These are phyloP conservation scores for Candida chauliodis DNA, from an alignment of 805 yeast genomes.

Conservation along the genomic window DNA sequence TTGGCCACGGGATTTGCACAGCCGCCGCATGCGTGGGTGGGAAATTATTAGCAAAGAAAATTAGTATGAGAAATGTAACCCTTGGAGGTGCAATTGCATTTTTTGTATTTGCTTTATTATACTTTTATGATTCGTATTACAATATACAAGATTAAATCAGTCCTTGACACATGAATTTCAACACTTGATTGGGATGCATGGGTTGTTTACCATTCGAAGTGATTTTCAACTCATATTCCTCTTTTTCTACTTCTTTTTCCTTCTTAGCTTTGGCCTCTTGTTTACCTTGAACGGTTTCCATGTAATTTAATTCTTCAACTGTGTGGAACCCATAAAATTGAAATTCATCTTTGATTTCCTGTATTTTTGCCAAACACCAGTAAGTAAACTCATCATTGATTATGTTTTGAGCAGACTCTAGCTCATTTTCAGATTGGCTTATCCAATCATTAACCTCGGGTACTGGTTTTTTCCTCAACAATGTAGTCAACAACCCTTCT, in stretches of 20 bases:
- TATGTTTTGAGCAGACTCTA: constrained; percentile 12
- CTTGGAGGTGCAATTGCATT: constrained; percentile 88
- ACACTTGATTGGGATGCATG: constrained; percentile 31
- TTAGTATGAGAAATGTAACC: constrained; percentile 89
- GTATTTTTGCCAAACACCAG: constrained; percentile 61
- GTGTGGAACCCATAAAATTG: constrained; percentile 62
- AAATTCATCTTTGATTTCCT: constrained; percentile 50
- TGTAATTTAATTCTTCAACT: constrained; percentile 39
- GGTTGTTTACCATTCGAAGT: constrained; percentile 25
- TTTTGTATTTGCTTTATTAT: constrained; percentile 74
- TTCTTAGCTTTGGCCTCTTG: constrained; percentile 22
- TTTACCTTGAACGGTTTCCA: constrained; percentile 32
- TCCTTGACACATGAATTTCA: constrained; percentile 40
- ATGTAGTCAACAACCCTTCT: constrained; percentile 76
- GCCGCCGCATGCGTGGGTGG: constrained; percentile 93
- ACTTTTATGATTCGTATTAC: constrained; percentile 64
- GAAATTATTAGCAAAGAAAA: constrained; percentile 79
- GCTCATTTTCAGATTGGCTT: constrained; percentile 25
- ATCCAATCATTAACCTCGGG: constrained; percentile 94
- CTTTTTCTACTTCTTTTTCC: constrained; percentile 19
- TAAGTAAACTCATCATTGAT: constrained; percentile 55
- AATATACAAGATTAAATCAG: constrained; percentile 15
- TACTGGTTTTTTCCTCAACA: constrained; percentile 78
- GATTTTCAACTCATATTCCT: constrained; percentile 23
- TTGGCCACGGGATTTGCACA: constrained; percentile 88